These are phyloP conservation scores for Multifurca ochricompacta DNA, from an alignment of 768 basidiomycete genomes.

Conservation along the genomic window DNA sequence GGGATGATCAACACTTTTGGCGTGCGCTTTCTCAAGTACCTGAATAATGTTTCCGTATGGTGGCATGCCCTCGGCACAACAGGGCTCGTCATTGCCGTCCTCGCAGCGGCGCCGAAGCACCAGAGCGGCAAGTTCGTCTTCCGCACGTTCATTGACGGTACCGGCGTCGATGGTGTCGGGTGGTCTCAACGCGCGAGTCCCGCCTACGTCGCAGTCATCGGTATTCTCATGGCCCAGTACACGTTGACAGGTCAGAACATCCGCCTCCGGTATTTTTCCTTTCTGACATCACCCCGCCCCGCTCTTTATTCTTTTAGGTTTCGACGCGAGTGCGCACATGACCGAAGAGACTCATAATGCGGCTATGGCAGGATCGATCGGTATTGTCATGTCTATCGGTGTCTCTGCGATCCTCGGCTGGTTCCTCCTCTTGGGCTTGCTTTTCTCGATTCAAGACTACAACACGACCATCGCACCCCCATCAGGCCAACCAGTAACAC, in stretches of 20 bases:
- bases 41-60: conserved; percentile 69
- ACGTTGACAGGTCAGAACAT: conserved; percentile 51
- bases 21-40: conserved; percentile 50
- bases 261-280: neutral
- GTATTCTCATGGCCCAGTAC: conserved; percentile 71
- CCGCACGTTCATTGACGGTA: conserved; percentile 59
- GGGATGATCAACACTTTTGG: conserved; percentile 71
- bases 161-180: conserved; percentile 43
- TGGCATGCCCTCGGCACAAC: conserved; percentile 71
- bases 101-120: conserved; percentile 64
- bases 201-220: conserved; percentile 64
- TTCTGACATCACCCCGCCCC: neutral
- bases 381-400: conserved; percentile 64
- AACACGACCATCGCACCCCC: conserved; percentile 42
- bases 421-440: conserved; percentile 63
- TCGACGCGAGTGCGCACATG: conserved; percentile 72
- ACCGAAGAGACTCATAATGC: conserved; percentile 68
- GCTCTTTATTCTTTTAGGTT: conserved; percentile 41
- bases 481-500: conserved; percentile 66
- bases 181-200: conserved; percentile 63
- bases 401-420: conserved; percentile 67
- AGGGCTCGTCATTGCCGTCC: conserved; percentile 55
- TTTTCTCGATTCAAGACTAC: conserved; percentile 73
- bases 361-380: conserved; percentile 54
- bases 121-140: conserved; percentile 68